Conservation (phyloP, 768 basidiomycete species). For the Podaxis sp. region DNA sequence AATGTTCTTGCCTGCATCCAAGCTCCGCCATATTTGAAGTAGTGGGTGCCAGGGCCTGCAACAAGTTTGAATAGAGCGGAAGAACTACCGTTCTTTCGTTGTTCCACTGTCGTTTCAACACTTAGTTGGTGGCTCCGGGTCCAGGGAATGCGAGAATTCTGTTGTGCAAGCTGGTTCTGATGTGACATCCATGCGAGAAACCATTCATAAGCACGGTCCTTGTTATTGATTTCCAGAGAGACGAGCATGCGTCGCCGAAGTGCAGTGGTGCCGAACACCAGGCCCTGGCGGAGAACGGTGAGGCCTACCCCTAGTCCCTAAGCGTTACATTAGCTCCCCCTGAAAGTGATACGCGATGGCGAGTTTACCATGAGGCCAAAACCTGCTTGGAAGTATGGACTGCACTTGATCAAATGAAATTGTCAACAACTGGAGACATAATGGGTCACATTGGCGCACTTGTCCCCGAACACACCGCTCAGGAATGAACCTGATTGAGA, state of each 20-base stretch:
- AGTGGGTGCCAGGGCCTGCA: constrained; percentile 93
- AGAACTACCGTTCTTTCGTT: constrained; percentile 87
- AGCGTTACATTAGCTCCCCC: constrained; percentile 9
- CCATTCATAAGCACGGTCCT: constrained; percentile 95
- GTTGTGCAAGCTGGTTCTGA: constrained; percentile 39
- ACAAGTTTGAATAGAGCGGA: constrained; percentile 91
- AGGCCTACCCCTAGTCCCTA: constrained; percentile 92
- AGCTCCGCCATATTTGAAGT: constrained; percentile 83
- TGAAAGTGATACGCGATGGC: constrained; percentile 4
- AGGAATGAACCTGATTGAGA: constrained; percentile 30
- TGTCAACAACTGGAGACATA: constrained; percentile 7
- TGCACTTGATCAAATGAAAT: constrained; percentile 43
- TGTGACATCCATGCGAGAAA: constrained; percentile 95
- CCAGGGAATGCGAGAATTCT: constrained; percentile 38
- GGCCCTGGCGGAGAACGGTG: constrained; percentile 68
- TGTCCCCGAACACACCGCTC: constrained; percentile 52
- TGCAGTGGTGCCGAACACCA: constrained; percentile 66
- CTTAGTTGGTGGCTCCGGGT: constrained; percentile 88
- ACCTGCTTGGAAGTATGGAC: constrained; percentile 97
- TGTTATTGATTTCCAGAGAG: constrained; percentile 93
- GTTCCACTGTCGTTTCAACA: constrained; percentile 89
- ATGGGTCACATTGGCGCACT: constrained; percentile 46
- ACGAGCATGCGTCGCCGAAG: constrained; percentile 91
- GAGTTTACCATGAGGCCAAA: constrained; percentile 89
- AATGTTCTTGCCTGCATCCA: constrained; percentile 85